Evolutionary conservation across 345 rosid genomes (phyloP).

Genomic region (Gossypium turneri): DNA sequence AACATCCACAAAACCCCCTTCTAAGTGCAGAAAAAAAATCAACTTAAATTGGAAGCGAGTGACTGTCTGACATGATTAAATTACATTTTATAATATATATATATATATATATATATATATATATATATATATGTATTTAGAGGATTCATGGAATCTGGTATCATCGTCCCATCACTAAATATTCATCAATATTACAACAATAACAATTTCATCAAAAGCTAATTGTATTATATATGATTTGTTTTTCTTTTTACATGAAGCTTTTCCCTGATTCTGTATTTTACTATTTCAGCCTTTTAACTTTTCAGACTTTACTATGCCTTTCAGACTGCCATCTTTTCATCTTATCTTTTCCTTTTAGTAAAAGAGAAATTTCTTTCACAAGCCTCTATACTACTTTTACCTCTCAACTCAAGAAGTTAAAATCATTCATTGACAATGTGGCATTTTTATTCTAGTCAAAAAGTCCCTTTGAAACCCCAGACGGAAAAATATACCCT

Average conservation of each 20-base stretch:
- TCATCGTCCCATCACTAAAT: no score
- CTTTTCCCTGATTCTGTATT: slow-evolving; percentile 14
- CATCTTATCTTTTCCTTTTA: neutral
- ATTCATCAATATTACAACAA: no score
- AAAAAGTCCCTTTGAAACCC: neutral
- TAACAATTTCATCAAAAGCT: slow-evolving; percentile 5
- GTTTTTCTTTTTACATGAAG: neutral
- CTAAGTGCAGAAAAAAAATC: neutral
- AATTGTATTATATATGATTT: neutral
- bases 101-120: no score
- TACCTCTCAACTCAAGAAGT: neutral
- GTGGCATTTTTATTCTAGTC: neutral
- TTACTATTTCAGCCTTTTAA: slow-evolving; percentile 10
- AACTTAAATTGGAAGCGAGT: no score
- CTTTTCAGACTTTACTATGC: slow-evolving; percentile 7
- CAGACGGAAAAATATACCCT: no score
- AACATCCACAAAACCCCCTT: neutral
- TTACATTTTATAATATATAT: no score
- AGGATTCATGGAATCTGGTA: neutral
- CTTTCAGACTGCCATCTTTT: slow-evolving; percentile 12
- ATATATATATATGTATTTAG: no score
- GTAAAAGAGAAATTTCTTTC: neutral
- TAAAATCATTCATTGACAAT: neutral
- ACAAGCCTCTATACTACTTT: neutral
- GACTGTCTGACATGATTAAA: neutral